Base-by-base conservation (phyloP, 257 asterid species). In the Fraxinus pennsylvanica region DNA sequence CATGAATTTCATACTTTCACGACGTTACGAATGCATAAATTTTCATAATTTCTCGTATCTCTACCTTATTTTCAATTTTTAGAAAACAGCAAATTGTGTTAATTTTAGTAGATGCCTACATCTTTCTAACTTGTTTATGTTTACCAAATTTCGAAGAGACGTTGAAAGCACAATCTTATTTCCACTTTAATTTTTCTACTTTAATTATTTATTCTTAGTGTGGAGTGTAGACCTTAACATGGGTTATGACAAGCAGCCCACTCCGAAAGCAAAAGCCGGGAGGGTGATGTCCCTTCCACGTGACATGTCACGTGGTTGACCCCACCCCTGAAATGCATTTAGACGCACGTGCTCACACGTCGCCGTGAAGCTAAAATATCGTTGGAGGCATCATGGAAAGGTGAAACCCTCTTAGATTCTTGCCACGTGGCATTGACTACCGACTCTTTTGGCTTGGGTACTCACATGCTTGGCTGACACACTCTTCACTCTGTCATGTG, bases 371-470 rank as follows among this genome's bases (percentile, higher is more conserved):
- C 74, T 72, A 36, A 73, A 76, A 43, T 47, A 74, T 81, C 74
- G 27, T 79, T 30, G 79, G 71, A 72, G 74, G 85, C 71, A 75
- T 38, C 81, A 78, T 59, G 52, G 52, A 65, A 71, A 27, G 38
- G 13, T 9, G 30, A 75, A 41, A 41, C 70, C 74, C 72, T 36
- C n/a, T 52, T 2, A 57, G 74, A 81, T 72, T 74, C 45, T 43
- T n/a, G 78, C 82, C 91, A 81, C 86, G 86, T 87, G 84, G 75
- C 88, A 73, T 83, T 82, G 86, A 83, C 81, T 80, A 81, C 77
- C 83, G 73, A 19, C 75, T 19, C 79, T 78, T 78, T 78, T 72
- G 76, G 82, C 82, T 77, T 80, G 74, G 80, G 73, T 41, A 39
- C 78, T 75, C 87, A 81, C 87, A 72, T 84, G 85, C 50, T 84